These are phyloP conservation scores for Carex kokanica DNA, from an alignment of 176 grass and related monocot genomes.

Conservation along the genomic window DNA sequence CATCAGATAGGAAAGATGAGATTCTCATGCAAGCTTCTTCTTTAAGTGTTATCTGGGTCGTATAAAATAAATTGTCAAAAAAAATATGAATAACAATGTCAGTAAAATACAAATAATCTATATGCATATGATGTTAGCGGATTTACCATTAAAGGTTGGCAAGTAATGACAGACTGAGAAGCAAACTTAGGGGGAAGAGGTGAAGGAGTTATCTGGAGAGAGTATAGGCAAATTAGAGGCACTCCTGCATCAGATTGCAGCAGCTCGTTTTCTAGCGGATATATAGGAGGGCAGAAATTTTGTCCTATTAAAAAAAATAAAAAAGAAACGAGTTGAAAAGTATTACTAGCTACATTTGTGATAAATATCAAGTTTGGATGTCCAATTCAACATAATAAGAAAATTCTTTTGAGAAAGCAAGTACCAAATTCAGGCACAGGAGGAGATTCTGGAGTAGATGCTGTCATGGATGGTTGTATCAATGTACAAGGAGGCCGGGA, in stretches of 20 bases:
- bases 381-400: neutral
- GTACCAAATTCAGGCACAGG: conserved; percentile 84
- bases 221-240: conserved; percentile 93
- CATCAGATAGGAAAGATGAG: conserved; percentile 93
- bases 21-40: conserved; percentile 98
- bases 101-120: neutral
- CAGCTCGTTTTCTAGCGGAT: conserved; percentile 74
- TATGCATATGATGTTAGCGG: conserved; percentile 17
- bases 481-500: conserved; percentile 94
- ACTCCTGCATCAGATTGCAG: conserved; percentile 45
- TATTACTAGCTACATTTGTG: neutral
- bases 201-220: conserved; percentile 88
- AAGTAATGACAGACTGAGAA: conserved; percentile 81
- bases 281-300: conserved; percentile 88
- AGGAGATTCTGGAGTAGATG: conserved; percentile 45
- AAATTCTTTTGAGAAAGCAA: conserved; percentile 3
- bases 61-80: conserved; percentile 24
- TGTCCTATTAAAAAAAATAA: conserved; percentile 48
- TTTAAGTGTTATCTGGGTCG: conserved; percentile 72
- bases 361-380: conserved; percentile 20
- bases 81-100: conserved; percentile 34
- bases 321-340: conserved; percentile 20
- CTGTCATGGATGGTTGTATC: conserved; percentile 90
- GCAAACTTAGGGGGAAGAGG: conserved; percentile 91
- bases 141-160: conserved; percentile 80